phyloP scores from a whole-genome alignment of 176 grass and related monocot species.

The Rhynchospora pubera region DNA sequence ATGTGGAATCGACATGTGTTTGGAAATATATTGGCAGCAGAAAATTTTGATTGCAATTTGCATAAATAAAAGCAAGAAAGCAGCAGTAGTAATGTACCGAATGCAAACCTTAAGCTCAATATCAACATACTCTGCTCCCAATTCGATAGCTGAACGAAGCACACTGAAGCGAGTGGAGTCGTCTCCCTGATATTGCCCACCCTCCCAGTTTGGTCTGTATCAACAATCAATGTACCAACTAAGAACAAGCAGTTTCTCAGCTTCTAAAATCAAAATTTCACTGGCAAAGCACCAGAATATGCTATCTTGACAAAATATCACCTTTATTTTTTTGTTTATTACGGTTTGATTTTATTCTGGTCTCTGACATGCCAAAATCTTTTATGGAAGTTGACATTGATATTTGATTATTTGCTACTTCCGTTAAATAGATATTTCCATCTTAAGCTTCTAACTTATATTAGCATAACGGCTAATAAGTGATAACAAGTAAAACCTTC shows the following conservation, averaged over 20 bases:
- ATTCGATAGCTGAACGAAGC: slow-evolving; percentile 72
- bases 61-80: too few relatives aligned
- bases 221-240: background rate
- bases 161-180: slow-evolving; percentile 56
- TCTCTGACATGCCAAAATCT: background rate
- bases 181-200: slow-evolving; percentile 87
- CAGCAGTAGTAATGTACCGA: slow-evolving; percentile 18
- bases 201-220: slow-evolving; percentile 90
- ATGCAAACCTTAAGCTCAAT: slow-evolving; percentile 93
- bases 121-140: slow-evolving; percentile 97
- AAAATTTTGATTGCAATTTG: background rate
- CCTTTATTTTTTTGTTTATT: background rate
- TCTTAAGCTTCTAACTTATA: background rate
- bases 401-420: background rate
- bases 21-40: background rate
- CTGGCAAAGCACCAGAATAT: background rate
- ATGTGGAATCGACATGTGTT: background rate
- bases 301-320: background rate
- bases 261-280: background rate
- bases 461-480: background rate
- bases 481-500: background rate
- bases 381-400: background rate
- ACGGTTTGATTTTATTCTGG: slow-evolving; percentile 11
- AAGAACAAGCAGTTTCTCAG: background rate
- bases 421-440: background rate